Evolutionary conservation across 2,329 filamentous ascomycete genomes (phyloP).

Genomic region (Penicillium paneum): DNA sequence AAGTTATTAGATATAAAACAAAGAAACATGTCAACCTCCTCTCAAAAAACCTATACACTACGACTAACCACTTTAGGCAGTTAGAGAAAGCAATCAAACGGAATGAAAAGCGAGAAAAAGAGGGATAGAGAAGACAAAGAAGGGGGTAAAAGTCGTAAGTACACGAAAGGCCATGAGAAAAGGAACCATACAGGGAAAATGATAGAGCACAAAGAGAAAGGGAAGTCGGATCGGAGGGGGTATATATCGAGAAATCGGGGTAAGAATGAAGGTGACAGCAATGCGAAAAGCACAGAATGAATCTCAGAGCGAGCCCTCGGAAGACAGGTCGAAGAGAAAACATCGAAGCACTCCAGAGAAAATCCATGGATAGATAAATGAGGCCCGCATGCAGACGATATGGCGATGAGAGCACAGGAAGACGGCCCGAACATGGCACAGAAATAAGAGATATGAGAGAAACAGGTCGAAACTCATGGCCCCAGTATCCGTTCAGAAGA

Average conservation of each 20-base stretch:
- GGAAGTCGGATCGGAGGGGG: slow-evolving; percentile 18
- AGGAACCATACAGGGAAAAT: slow-evolving; percentile 13
- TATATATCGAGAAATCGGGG: slow-evolving; percentile 20
- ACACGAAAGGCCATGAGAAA: slow-evolving; percentile 17
- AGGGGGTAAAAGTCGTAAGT: slow-evolving; percentile 15
- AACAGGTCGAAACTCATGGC: neutral
- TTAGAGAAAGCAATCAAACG: neutral
- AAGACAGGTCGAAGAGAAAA: neutral
- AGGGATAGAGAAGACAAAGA: neutral
- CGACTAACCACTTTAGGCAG: neutral
- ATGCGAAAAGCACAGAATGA: neutral
- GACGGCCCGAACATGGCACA: neutral
- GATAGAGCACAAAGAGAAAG: slow-evolving; percentile 8
- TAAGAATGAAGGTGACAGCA: slow-evolving; percentile 12
- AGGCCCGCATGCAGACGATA: neutral
- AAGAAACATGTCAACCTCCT: neutral
- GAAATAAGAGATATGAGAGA: neutral
- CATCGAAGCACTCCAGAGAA: neutral
- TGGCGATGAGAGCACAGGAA: neutral
- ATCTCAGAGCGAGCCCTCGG: neutral
- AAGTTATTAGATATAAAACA: slow-evolving; percentile 3
- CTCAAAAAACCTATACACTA: slow-evolving; percentile 15
- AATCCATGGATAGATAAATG: neutral
- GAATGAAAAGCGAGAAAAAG: neutral
- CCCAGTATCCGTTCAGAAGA: slow-evolving; percentile 1